Base-by-base conservation (phyloP, 2,329 filamentous ascomycete genomes). In the Scedosporium dehoogii region DNA sequence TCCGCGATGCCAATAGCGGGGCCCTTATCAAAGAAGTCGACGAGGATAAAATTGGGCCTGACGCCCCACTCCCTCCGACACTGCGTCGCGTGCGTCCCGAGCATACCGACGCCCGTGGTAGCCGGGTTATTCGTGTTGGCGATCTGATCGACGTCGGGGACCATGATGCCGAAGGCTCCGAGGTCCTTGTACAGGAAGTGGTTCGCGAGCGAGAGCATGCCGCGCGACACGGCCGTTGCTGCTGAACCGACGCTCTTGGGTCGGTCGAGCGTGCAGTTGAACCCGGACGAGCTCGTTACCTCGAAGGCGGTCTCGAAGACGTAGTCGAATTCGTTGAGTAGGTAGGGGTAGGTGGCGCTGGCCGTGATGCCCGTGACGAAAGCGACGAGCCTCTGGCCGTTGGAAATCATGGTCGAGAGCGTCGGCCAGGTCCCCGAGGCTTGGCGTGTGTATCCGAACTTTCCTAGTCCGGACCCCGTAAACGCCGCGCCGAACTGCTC, bases 1-100 rank as follows among this genome's bases (percentile, higher is more conserved):
- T 94, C 90, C 2, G 89, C 86, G 0, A 86, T 86, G 6, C 79
- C 77, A 62, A 94, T 84, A 38, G 88, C 83, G 0, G 87, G 85
- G 0, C 87, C 90, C 64, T 86, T 79, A 71, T 90, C 87, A 73
- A 87, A 92, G 73, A 91, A 93, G 73, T 96, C 90, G 1, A 93
- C 89, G 9, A 94, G 79, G 21, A 91, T 80, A 68, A 91, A 92
- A 3, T 80, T 85, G n/a, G 90, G 89, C 59, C 80, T 77, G 29
- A 76, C 73, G n/a, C 81, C 80, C 78, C 87, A 93, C 64, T 84
- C 74, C 2, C 67, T 69, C 60, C 76, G 74, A 71, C 85, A 92
- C 63, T 71, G 72, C 53, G 75, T 71, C 41, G 83, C 82, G 27
- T 85, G 81, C 58, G 72, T 71, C 53, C 84, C 84, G 51, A 86